Conservation (phyloP, 2,329 filamentous ascomycete species). For the Colletotrichum liriopes region DNA sequence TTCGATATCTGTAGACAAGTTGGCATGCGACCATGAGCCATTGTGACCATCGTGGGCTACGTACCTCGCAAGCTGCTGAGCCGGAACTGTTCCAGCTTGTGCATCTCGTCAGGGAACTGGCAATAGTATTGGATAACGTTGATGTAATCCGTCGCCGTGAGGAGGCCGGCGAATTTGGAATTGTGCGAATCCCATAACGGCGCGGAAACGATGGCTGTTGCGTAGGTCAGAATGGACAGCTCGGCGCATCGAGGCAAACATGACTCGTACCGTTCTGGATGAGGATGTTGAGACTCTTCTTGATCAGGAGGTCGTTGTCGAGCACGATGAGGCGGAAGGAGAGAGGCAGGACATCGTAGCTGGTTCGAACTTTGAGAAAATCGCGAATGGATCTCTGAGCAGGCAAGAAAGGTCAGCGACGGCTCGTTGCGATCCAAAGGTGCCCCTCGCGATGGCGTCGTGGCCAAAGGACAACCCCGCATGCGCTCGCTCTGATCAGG, state of each 20-base stretch:
- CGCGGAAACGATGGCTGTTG: slow-evolving; percentile 92
- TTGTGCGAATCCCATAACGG: slow-evolving; percentile 96
- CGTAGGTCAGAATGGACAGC: slow-evolving; percentile 29
- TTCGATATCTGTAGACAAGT: slow-evolving; percentile 81
- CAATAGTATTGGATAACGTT: slow-evolving; percentile 99
- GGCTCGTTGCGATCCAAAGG: slow-evolving; percentile 19
- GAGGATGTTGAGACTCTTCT: slow-evolving; percentile 96
- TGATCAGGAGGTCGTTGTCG: slow-evolving; percentile 94
- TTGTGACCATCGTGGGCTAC: slow-evolving; percentile 43
- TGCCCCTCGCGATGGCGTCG: slow-evolving; percentile 30
- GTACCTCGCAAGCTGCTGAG: slow-evolving; percentile 91
- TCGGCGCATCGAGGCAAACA: slow-evolving; percentile 36
- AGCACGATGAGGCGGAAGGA: slow-evolving; percentile 97
- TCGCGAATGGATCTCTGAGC: slow-evolving; percentile 89
- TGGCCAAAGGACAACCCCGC: slow-evolving; percentile 37
- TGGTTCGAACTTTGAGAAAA: slow-evolving; percentile 95
- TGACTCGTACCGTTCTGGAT: slow-evolving; percentile 86
- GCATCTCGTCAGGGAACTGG: slow-evolving; percentile 92
- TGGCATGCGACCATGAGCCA: slow-evolving; percentile 25
- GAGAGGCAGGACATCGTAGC: slow-evolving; percentile 96
- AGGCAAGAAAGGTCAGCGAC: slow-evolving; percentile 34
- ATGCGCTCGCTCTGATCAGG: slow-evolving; percentile 22
- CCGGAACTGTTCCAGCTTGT: slow-evolving; percentile 93
- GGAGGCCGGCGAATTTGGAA: slow-evolving; percentile 92
- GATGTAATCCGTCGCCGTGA: slow-evolving; percentile 98